A percentile compares a stretch with the other conserved stretches of the same genome.
Evolutionary conservation across 73 alveolate genomes (phyloP).

Genomic region (Symbiodinium natans): DNA sequence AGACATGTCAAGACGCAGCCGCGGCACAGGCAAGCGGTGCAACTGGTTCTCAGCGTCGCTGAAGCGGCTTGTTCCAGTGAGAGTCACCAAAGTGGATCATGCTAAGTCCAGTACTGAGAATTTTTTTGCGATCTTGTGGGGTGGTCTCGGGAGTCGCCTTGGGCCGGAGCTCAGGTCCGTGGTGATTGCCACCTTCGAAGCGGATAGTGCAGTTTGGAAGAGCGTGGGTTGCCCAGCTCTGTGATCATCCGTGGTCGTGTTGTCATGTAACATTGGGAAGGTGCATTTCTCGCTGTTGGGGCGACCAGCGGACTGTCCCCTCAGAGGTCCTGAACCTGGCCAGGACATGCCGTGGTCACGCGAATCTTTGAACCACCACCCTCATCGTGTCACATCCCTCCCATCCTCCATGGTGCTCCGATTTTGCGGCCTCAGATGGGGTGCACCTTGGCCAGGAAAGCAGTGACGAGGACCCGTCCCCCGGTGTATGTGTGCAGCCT

Average conservation of each 20-base stretch:
- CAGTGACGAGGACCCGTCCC: conserved; percentile 45
- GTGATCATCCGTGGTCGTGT: neutral
- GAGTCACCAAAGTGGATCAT: conserved; percentile 79
- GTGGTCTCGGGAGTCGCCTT: no score
- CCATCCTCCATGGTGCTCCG: neutral
- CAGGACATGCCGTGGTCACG: neutral
- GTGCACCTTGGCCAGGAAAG: neutral
- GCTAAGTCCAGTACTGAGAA: conserved; percentile 16
- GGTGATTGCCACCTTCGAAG: conserved; percentile 83
- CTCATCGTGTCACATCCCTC: no score
- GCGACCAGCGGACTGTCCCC: conserved; percentile 48
- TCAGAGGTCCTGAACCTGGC: conserved; percentile 51
- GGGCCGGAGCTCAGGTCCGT: no score
- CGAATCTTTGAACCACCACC: no score
- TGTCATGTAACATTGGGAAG: neutral
- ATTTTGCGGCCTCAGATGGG: neutral
- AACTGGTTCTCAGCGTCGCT: conserved; percentile 71
- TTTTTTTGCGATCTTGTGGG: no score
- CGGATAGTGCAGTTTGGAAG: conserved; percentile 62
- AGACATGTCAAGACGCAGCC: no score
- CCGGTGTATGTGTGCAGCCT: no score
- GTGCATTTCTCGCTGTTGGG: conserved; percentile 45
- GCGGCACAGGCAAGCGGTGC: conserved; percentile 59
- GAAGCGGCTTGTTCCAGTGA: conserved; percentile 79
- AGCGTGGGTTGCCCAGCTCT: neutral